Percentiles rank a stretch among this genome's conserved stretches.
Evolutionary conservation across 495 filamentous ascomycete species (phyloP).

Genomic region (Lasiosphaeria miniovina): DNA sequence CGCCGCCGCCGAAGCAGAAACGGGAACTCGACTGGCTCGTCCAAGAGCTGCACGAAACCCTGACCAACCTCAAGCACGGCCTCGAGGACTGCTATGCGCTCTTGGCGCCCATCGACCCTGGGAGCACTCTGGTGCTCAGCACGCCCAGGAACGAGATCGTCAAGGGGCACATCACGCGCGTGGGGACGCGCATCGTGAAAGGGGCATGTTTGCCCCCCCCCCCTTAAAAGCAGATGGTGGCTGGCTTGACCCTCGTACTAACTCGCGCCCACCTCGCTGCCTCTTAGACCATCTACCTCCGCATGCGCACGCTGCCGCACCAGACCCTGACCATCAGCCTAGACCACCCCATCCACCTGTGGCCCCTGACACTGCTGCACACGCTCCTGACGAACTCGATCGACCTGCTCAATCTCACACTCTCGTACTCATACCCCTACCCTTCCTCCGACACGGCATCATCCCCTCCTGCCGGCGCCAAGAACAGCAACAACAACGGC

Average conservation of each 20-base stretch:
- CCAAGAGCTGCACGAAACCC: constrained; percentile 68
- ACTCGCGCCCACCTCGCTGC: background rate
- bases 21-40: constrained; percentile 89
- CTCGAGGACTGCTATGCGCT: constrained; percentile 85
- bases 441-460: constrained; percentile 34
- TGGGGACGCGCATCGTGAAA: constrained; percentile 72
- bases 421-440: constrained; percentile 48
- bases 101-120: constrained; percentile 75
- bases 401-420: constrained; percentile 74
- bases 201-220: constrained; percentile 54
- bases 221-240: background rate
- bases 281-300: constrained; percentile 45
- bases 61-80: constrained; percentile 74
- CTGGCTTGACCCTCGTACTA: too few species aligned
- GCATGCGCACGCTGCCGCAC: constrained; percentile 48
- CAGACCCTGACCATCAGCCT: constrained; percentile 48
- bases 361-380: constrained; percentile 66
- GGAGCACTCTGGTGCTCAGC: constrained; percentile 81
- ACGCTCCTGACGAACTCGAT: constrained; percentile 73
- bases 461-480: constrained; percentile 28
- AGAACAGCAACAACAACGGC: background rate
- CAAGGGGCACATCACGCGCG: constrained; percentile 85
- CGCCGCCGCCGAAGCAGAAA: constrained; percentile 55
- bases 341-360: constrained; percentile 59
- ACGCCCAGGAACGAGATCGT: constrained; percentile 84